These are phyloP conservation scores for Wickerhamiella galacta DNA, from an alignment of 805 yeast species.

Conservation along the genomic window DNA sequence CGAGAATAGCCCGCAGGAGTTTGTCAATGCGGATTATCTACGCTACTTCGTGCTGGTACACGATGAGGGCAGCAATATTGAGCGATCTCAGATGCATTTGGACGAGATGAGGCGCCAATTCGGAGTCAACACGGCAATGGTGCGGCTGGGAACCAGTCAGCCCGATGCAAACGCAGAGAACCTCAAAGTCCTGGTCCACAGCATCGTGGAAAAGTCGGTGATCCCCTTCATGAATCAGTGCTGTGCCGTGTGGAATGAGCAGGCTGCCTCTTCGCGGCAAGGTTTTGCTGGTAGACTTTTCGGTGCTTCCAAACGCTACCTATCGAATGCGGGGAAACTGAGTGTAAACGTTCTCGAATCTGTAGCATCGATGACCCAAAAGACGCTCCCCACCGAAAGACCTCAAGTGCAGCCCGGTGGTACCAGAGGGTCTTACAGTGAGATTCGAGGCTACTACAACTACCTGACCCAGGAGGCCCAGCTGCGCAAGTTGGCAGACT, in stretches of 20 bases:
- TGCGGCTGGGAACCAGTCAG: slow-evolving; percentile 9
- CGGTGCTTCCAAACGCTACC: slow-evolving; percentile 47
- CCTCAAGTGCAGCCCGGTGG: background rate
- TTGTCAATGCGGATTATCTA: slow-evolving; percentile 47
- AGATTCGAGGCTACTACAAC: slow-evolving; percentile 5
- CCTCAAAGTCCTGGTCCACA: slow-evolving; percentile 28
- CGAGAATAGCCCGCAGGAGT: slow-evolving; percentile 34
- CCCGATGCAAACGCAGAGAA: slow-evolving; percentile 25
- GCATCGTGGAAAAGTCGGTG: slow-evolving; percentile 32
- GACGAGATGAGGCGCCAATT: slow-evolving; percentile 26
- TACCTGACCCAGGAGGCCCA: slow-evolving; percentile 34
- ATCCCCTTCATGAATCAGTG: slow-evolving; percentile 78
- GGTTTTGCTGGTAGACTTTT: slow-evolving; percentile 62
- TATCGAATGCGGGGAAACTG: slow-evolving; percentile 11
- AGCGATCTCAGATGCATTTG: slow-evolving; percentile 25
- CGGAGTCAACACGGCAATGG: slow-evolving; percentile 21
- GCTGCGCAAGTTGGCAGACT: slow-evolving; percentile 73
- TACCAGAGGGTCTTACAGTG: slow-evolving; percentile 1
- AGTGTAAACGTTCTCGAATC: slow-evolving; percentile 4
- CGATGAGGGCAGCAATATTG: slow-evolving; percentile 32
- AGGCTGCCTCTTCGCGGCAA: slow-evolving; percentile 54
- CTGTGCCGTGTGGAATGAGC: slow-evolving; percentile 74
- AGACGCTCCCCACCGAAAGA: background rate
- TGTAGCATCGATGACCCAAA: slow-evolving; percentile 1
- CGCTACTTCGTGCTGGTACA: slow-evolving; percentile 35